Base-by-base conservation (phyloP, 1,284 basidiomycete species). In the Microbotryum intermedium region DNA sequence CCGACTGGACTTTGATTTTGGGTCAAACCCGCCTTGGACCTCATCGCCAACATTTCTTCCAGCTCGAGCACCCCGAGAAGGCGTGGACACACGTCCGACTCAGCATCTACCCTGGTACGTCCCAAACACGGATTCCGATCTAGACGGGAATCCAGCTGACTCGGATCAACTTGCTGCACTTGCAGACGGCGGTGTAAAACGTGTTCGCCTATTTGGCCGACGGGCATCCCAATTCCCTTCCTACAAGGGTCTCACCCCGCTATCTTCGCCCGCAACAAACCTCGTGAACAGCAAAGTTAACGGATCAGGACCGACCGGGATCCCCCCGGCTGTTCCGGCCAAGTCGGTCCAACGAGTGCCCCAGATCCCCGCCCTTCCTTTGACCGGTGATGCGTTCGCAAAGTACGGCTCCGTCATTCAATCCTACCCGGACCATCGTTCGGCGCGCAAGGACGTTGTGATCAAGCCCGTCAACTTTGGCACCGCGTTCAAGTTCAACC, bases 141-240 rank as follows among this genome's bases (percentile, higher is more conserved):
- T 18, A 18, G 34, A 39, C 34, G 34, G 34, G 34, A 39, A 39
- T 39, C 34, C 34, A 39, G 13, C 34, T 39, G 34, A 39, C 11
- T 11, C 9, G 6, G 11, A 16, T 16, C 34, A 16, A 16, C 13
- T 11, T 39, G 11, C 11, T 16, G 34, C 18, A 21, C 23, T 6
- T 29, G 16, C 55, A 77, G 94, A 99, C 73, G 94, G 94, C 52
- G 94, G 94, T 25, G 79, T 97, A 73, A 98, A 98, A 78, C 84
- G 94, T 11, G 78, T 98, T 25, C 83, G 94, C 54, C 74, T 97
- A 51, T 79, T 85, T 61, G 94, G 94, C 18, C 81, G 82, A 58
- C 82, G 80, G 59, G 78, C 77, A 3, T 65, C 61, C 26, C 59
- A 70, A 5, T 60, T 61, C 48, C 57, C 64, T 8, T 23, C 58